Evolutionary conservation across 2,329 filamentous ascomycete genomes (phyloP).

Genomic region (Acephala macrosclerotiorum): DNA sequence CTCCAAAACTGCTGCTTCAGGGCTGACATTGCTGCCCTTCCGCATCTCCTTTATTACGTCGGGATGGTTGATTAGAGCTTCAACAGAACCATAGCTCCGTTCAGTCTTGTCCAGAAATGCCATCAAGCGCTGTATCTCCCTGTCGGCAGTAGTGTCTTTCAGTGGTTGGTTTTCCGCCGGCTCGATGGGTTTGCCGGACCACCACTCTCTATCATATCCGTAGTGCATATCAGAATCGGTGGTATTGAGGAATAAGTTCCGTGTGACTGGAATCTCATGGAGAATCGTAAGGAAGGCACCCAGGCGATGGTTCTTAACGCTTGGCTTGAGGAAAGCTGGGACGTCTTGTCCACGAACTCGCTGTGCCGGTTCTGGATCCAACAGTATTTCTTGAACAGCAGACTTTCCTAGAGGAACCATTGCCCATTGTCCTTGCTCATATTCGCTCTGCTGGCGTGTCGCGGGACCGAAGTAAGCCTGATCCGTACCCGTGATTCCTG

Average conservation of each 20-base stretch:
- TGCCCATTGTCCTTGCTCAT: constrained; percentile 64
- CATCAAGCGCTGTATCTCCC: constrained; percentile 67
- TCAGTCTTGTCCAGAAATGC: constrained; percentile 69
- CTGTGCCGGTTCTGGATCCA: constrained; percentile 47
- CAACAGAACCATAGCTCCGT: constrained; percentile 64
- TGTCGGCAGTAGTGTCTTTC: constrained; percentile 38
- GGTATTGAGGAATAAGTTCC: constrained; percentile 60
- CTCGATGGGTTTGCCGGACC: constrained; percentile 62
- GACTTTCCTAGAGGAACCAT: constrained; percentile 56
- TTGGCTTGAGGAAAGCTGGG: constrained; percentile 63
- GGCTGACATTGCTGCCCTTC: constrained; percentile 29
- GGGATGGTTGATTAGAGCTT: constrained; percentile 49
- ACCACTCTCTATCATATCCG: constrained; percentile 66
- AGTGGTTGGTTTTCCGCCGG: constrained; percentile 6
- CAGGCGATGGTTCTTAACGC: constrained; percentile 46
- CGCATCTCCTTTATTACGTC: constrained; percentile 32
- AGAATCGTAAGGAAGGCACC: constrained; percentile 65
- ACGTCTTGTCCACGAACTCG: constrained; percentile 52
- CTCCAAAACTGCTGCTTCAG: constrained; percentile 38
- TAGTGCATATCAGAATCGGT: constrained; percentile 55
- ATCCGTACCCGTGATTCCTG: constrained; percentile 52
- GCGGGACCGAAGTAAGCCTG: constrained; percentile 66
- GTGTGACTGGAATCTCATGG: constrained; percentile 64
- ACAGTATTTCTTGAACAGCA: constrained; percentile 40
- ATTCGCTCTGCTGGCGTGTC: constrained; percentile 63